phyloP scores from a whole-genome alignment of 108 stramenopile genomes.

The Parietichytrium sp. region DNA sequence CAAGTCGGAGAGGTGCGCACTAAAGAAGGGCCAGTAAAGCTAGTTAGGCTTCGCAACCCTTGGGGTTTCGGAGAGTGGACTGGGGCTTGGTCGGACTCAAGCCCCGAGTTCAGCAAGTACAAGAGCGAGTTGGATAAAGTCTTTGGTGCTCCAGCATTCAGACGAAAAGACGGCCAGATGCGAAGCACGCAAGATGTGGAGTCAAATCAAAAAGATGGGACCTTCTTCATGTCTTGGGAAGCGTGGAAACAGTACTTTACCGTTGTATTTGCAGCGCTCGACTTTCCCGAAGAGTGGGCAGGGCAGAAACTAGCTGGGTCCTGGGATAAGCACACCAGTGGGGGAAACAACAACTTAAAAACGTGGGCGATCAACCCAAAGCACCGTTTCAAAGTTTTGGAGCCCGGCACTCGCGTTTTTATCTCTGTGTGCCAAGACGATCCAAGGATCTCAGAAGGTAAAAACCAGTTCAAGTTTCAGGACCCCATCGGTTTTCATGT shows the following conservation, averaged over 20 bases:
- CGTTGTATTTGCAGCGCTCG: neutral
- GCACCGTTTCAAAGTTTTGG: slow-evolving; percentile 11
- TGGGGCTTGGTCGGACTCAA: slow-evolving; percentile 49
- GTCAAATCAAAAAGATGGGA: slow-evolving; percentile 46
- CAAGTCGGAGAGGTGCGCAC: neutral
- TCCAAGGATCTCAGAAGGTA: neutral
- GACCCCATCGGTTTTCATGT: neutral
- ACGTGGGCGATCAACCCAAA: neutral
- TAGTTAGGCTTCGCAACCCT: slow-evolving; percentile 51
- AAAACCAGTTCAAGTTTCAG: neutral
- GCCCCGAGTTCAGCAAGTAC: slow-evolving; percentile 37
- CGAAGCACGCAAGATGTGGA: neutral
- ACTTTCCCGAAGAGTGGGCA: neutral
- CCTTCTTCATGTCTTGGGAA: slow-evolving; percentile 56
- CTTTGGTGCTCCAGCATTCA: neutral
- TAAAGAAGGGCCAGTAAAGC: slow-evolving; percentile 3
- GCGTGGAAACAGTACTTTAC: slow-evolving; percentile 46
- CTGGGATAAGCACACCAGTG: neutral
- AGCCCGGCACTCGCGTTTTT: neutral
- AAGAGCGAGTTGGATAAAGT: neutral
- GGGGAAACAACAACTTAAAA: slow-evolving; percentile 25
- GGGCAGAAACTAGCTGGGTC: neutral
- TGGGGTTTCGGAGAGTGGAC: slow-evolving; percentile 54
- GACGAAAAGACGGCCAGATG: neutral
- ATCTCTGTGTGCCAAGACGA: neutral